Base-by-base conservation (phyloP, 2,329 filamentous ascomycete species). In the Xylariaceae sp. region DNA sequence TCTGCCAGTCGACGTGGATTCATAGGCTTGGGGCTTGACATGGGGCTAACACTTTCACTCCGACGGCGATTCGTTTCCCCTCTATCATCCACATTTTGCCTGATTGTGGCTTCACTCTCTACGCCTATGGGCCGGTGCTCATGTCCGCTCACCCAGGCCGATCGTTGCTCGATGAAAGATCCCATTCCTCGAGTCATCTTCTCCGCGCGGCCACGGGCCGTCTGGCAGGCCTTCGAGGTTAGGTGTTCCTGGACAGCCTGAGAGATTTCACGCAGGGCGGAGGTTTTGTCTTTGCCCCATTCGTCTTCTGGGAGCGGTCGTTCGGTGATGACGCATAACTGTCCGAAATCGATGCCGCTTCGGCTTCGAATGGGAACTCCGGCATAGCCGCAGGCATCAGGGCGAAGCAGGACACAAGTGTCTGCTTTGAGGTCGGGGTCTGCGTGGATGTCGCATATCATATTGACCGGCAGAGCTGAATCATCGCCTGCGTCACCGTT, bases 331-430 rank as follows among this genome's bases (percentile, higher is more conserved):
- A 46, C 2, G 14, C 40, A 31, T 23, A 36, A 46, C 19, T 40
- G 40, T 17, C 43, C 43, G 15, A 46, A 46, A 18, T 46, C 43
- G 8, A 46, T 31, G 5, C 43, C 43, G 14, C 39, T 46, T 13
- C 21, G 24, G 31, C 43, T 46, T 14, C 43, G 40, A 32, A 46
- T 46, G 3, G 43, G 43, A 14, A 46, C 43, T 23, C 33, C 43
- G 12, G 28, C 36, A 14, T 38, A 46, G 7, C 43, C 43, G 16
- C 40, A 36, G 3, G 21, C 13, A 14, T 36, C 27, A 12, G 34
- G 43, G 13, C 18, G 33, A 7, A 40, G 16, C 12, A 46, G 38
- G 7, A 43, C 32, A 23, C 43, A 46, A 26, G 16, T 17, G 1
- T 31, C 36, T 8, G 31, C 13, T 14, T 27, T 23, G 16, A 46